Base-by-base conservation (phyloP, 1,284 basidiomycete genomes). In the Boletellus dicymbophilus region DNA sequence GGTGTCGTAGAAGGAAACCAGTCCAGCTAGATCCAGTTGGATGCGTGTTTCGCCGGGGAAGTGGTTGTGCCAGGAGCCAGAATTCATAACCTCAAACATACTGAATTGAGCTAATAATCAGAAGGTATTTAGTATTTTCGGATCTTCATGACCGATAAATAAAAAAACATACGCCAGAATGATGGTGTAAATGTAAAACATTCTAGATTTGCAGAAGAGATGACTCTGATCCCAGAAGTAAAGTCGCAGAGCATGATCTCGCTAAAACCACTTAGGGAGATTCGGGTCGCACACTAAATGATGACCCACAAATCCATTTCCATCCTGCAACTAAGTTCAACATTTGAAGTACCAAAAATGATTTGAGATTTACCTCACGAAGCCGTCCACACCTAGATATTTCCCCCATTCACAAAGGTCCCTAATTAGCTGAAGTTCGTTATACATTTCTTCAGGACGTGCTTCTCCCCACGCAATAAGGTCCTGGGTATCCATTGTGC, bases 401-500 rank as follows among this genome's bases (percentile, higher is more conserved):
- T 16, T 28, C 30, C 25, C 40, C 40, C 40, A 41, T 22, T 30
- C 18, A 28, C 40, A 30, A 22, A 40, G 38, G 16, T 18, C 25
- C 18, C 27, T 26, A 18, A 40, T 40, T 27, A 23, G 38, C 7
- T 20, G 25, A 23, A 23, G 18, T 27, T 40, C 38, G 3, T 13
- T 12, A 13, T 12, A 16, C 20, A 27, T 18, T 13, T 10, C n/a
- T n/a, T 27, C 38, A 27, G 16, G n/a, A n/a, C n/a, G 12, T 11
- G 38, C n/a, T 27, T 40, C 25, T 9, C 39, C 39, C 39, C 39
- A 40, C 20, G 40, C 27, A 3, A 79, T 36, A 15, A 78, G 59
- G 51, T 75, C 72, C 52, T 79, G 77, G 0, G 63, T 67, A 49
- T 78, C 74, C 69, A 75, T 50, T 1, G 70, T 51, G 2, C 75